Evolutionary conservation across 345 rosid species (phyloP).

Genomic region (Arabidopsis arenosa): DNA sequence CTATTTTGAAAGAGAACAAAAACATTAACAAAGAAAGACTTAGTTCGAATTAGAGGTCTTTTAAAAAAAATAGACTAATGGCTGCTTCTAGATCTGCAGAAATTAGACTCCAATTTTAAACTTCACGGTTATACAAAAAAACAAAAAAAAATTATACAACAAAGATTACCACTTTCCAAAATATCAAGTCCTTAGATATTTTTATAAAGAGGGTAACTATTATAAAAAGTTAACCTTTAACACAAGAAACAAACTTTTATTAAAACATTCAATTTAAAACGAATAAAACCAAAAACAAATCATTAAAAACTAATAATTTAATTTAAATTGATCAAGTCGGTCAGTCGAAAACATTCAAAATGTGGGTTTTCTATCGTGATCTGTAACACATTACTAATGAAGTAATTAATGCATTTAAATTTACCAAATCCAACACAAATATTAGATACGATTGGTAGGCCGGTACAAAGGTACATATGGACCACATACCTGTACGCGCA

Average conservation of each 20-base stretch:
- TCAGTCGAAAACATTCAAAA: conserved; percentile 9
- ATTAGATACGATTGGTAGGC: conserved; percentile 43
- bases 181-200: background rate
- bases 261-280: background rate
- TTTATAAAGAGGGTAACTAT: background rate
- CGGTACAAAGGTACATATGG: conserved; percentile 35
- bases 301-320: background rate
- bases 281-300: background rate
- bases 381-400: background rate
- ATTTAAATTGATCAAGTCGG: conserved; percentile 15
- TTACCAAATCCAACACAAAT: conserved; percentile 43
- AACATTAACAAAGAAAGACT: no score
- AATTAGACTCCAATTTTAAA: no score
- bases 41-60: no score
- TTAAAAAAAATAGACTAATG: no score
- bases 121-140: no score
- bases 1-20: no score
- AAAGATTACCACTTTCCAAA: conserved; percentile 24
- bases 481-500: conserved; percentile 44
- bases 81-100: no score
- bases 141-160: background rate
- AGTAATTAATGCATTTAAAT: conserved; percentile 4
- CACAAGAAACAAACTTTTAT: conserved; percentile 9
- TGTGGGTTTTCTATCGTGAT: conserved; percentile 11
- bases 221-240: conserved; percentile 18